A percentile compares a stretch with the other conserved stretches of the same genome.
These are phyloP conservation scores for Dillenia turbinata DNA, from an alignment of 164 flowering plant genomes.

Conservation along the genomic window DNA sequence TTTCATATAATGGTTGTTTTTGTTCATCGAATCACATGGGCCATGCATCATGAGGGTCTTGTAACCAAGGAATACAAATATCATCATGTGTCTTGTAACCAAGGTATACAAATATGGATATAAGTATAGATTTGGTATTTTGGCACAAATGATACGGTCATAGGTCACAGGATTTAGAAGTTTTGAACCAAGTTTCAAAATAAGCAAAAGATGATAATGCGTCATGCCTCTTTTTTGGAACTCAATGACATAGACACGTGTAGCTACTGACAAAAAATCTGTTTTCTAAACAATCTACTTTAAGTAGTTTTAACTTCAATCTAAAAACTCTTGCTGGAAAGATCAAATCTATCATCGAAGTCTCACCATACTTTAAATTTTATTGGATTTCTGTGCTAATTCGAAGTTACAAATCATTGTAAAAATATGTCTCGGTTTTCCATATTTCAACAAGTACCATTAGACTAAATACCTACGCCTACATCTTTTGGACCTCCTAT, in stretches of 20 bases:
- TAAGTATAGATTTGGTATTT: slow-evolving; percentile 1
- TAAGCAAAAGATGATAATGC: slow-evolving; percentile 18
- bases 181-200: slow-evolving; percentile 1
- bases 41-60: slow-evolving; percentile 22
- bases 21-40: slow-evolving; percentile 6
- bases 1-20: background rate
- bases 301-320: slow-evolving; percentile 10
- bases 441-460: slow-evolving; percentile 10
- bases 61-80: background rate
- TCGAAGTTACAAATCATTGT: slow-evolving; percentile 24
- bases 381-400: slow-evolving; percentile 6
- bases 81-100: no score
- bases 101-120: background rate
- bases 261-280: slow-evolving; percentile 7
- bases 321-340: slow-evolving; percentile 7
- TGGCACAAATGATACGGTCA: slow-evolving; percentile 10
- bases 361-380: background rate
- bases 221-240: slow-evolving; percentile 19
- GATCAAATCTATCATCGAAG: slow-evolving; percentile 16
- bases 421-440: slow-evolving; percentile 16
- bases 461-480: background rate
- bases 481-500: slow-evolving; percentile 14
- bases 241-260: slow-evolving; percentile 16
- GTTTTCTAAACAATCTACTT: slow-evolving; percentile 2
- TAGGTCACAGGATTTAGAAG: background rate